Evolutionary conservation across 345 rosid species (phyloP), one percentile per base, ranked within the genome.

Genomic region (Heritiera littoralis): DNA sequence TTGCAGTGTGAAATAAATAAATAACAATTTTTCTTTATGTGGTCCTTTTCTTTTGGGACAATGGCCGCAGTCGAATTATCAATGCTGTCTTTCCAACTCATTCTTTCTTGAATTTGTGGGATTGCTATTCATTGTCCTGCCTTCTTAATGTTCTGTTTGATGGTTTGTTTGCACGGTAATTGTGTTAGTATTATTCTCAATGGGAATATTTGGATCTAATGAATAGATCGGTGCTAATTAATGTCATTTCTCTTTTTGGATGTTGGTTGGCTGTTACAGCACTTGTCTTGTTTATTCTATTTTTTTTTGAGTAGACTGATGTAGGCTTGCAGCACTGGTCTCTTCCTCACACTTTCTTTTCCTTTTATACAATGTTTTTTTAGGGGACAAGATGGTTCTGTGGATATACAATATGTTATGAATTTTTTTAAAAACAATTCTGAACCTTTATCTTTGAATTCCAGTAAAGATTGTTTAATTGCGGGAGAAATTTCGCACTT

Each of bases 1-100:
- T 18, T 9, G 74, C 43, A n/a, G 23, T 66, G n/a, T 61, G 66
- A 74, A 59, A 77, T 72, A 75, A 52, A 45, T 58, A 28, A 43
- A 23, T 40, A 60, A 7, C 38, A 0, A 0, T 17, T 32, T 71
- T 69, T 61, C 49, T 48, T 28, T 45, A 45, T 74, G 66, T 66
- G 74, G 7, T 52, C 30, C 11, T 7, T 64, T 63, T 18, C 23
- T 66, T 70, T 77, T 23, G 61, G 73, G 61, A 15, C 18, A 3
- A 3, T 7, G 30, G 18, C 45, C 2, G 17, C 10, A 5, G 38
- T 68, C 4, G 51, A 23, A 45, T 48, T 11, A 5, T 48, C 35
- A 28, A 60, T 70, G 58, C n/a, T n/a, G 7, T 28, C 45, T 28
- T 13, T 48, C 74, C 58, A 3, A 46, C 40, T 69, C 23, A 67